These are phyloP conservation scores for Rhodotorula babjevae DNA, from an alignment of 768 basidiomycete species.

Conservation along the genomic window DNA sequence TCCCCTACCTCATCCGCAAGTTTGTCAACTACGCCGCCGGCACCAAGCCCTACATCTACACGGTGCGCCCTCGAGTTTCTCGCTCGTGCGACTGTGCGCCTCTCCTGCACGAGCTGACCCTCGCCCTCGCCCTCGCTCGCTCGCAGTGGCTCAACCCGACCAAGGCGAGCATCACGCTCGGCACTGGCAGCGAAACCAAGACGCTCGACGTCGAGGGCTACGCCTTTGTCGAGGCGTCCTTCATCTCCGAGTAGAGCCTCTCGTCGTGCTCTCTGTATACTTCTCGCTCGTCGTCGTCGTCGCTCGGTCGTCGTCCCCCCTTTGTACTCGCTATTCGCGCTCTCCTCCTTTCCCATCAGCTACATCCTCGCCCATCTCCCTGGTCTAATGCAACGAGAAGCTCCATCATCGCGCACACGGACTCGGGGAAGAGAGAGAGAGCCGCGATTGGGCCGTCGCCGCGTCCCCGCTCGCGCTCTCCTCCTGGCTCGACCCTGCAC, in stretches of 20 bases:
- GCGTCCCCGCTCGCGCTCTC: no score
- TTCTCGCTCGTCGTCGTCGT: not conserved
- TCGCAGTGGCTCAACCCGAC: constrained; percentile 59
- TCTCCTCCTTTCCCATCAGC: no score
- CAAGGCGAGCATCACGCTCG: constrained; percentile 53
- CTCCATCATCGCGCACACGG: no score
- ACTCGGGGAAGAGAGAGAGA: no score
- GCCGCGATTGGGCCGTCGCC: no score
- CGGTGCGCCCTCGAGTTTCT: constrained; percentile 65
- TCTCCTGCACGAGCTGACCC: not conserved
- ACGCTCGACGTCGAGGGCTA: constrained; percentile 57
- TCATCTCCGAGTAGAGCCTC: constrained; percentile 57
- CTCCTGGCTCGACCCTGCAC: no score
- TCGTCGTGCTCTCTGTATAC: not conserved
- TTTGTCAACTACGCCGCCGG: constrained; percentile 90
- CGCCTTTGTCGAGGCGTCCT: constrained; percentile 85
- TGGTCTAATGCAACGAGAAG: no score
- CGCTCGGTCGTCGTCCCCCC: not conserved
- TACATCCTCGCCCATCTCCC: no score
- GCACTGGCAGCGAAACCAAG: constrained; percentile 46
- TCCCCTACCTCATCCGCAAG: constrained; percentile 85
- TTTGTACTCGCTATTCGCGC: not conserved
- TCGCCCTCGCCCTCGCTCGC: no score
- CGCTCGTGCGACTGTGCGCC: constrained; percentile 83
- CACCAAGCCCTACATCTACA: constrained; percentile 63